Percentiles rank a stretch among this genome's conserved stretches.
phyloP scores from a whole-genome alignment of 2,329 filamentous ascomycete genomes.

The Neopestalotiopsis rosae region DNA sequence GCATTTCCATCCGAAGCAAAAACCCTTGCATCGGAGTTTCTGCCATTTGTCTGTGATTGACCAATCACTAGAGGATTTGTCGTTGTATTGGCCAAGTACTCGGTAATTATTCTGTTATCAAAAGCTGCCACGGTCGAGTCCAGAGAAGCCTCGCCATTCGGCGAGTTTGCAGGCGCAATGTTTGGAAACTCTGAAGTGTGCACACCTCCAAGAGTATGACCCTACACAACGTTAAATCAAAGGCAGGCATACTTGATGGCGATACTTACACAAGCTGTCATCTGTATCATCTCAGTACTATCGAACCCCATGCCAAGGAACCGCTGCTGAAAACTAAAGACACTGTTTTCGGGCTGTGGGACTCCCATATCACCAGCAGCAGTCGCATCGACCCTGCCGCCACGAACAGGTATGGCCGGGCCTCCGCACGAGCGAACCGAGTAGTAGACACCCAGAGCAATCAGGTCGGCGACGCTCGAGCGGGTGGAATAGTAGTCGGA shows the following conservation, averaged over 20 bases:
- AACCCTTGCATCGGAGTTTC: constrained; percentile 61
- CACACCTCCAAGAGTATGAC: constrained; percentile 66
- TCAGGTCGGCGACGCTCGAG: constrained; percentile 61
- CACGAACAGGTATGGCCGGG: constrained; percentile 56
- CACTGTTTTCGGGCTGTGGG: constrained; percentile 62
- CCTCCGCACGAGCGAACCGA: constrained; percentile 65
- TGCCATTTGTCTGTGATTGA: constrained; percentile 46
- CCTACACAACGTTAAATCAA: not conserved
- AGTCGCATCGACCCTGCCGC: constrained; percentile 61
- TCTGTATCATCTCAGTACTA: constrained; percentile 62
- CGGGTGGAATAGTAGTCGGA: constrained; percentile 56
- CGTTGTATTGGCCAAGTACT: constrained; percentile 60
- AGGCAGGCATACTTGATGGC: too few relatives aligned
- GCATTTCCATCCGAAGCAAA: constrained; percentile 61
- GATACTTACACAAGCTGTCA: constrained; percentile 55
- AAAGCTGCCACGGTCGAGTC: constrained; percentile 55
- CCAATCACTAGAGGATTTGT: constrained; percentile 61
- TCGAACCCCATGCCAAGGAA: constrained; percentile 65
- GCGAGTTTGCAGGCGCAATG: constrained; percentile 51
- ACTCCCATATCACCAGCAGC: constrained; percentile 53
- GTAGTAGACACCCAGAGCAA: constrained; percentile 63
- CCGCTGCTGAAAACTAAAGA: constrained; percentile 56
- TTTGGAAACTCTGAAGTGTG: constrained; percentile 59
- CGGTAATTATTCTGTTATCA: constrained; percentile 62
- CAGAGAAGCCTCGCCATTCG: constrained; percentile 50